Conservation (phyloP, 768 basidiomycete species). For the Hebeloma cylindrosporum region DNA sequence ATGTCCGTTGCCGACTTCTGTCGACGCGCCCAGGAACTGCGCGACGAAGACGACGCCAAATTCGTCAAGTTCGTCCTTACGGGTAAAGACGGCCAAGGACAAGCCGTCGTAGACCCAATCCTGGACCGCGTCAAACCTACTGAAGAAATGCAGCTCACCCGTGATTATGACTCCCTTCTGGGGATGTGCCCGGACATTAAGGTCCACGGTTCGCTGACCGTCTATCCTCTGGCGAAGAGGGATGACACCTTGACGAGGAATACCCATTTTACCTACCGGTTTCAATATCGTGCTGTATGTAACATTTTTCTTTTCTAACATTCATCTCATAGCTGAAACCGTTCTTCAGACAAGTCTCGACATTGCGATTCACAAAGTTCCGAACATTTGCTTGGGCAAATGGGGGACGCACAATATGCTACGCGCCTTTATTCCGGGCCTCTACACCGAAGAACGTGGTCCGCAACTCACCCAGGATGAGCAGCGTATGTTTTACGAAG, state of each 20-base stretch:
- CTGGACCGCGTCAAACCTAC: constrained; percentile 1
- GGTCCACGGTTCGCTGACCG: constrained; percentile 2
- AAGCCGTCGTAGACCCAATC: constrained; percentile 18
- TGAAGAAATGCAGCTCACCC: background rate
- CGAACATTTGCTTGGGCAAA: constrained; percentile 27
- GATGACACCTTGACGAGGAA: constrained; percentile 18
- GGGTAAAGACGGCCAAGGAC: constrained; percentile 8
- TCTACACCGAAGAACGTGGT: constrained; percentile 13
- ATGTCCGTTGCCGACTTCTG: too few relatives aligned
- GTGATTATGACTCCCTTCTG: constrained; percentile 26
- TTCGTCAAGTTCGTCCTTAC: constrained; percentile 20
- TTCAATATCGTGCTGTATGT: constrained; percentile 9
- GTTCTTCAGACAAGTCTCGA: constrained; percentile 3
- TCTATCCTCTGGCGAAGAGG: constrained; percentile 14
- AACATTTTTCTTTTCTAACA: background rate
- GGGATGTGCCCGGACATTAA: constrained; percentile 18
- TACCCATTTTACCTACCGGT: constrained; percentile 19
- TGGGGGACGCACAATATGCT: constrained; percentile 20
- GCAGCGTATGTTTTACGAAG: constrained; percentile 19
- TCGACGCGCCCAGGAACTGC: constrained; percentile 2
- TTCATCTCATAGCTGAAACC: background rate
- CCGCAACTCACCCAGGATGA: constrained; percentile 13
- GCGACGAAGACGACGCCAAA: background rate
- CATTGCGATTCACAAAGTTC: constrained; percentile 25
- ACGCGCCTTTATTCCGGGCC: constrained; percentile 26